Evolutionary conservation across 768 basidiomycete genomes (phyloP).

Genomic region (Leccinum obscurum): DNA sequence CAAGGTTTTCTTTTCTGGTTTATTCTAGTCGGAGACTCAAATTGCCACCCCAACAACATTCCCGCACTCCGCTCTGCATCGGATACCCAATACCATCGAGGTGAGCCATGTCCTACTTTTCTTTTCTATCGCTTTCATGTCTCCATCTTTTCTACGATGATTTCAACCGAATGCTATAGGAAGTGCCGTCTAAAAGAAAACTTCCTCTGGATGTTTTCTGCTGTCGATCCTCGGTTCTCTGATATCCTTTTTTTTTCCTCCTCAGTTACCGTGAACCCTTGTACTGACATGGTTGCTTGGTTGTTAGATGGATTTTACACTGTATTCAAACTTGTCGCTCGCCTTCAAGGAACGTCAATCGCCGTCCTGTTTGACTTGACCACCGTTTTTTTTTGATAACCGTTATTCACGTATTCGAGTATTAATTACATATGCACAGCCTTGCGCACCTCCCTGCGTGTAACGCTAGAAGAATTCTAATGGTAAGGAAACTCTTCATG

Average conservation of each 20-base stretch:
- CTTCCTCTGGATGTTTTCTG: constrained; percentile 23
- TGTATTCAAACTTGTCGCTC: too few relatives aligned
- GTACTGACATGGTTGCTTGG: constrained; percentile 6
- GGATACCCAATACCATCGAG: background rate
- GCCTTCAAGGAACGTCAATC: background rate
- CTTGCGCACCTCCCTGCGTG: background rate
- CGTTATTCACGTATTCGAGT: constrained; percentile 19
- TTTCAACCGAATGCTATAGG: constrained; percentile 37
- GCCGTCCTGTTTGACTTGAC: background rate
- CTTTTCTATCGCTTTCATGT: background rate
- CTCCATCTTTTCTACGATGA: constrained; percentile 22
- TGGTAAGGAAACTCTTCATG: background rate
- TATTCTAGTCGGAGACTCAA: constrained; percentile 33
- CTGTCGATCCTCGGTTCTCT: constrained; percentile 38
- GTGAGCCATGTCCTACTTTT: constrained; percentile 17
- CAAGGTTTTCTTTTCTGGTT: constrained; percentile 27
- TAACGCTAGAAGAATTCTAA: background rate
- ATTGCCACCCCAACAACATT: constrained; percentile 9
- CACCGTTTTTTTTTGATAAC: constrained; percentile 8
- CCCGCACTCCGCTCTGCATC: constrained; percentile 1
- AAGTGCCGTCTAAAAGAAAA: constrained; percentile 38
- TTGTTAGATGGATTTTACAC: constrained; percentile 1
- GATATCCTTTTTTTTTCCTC: constrained; percentile 13
- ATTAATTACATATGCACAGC: constrained; percentile 17
- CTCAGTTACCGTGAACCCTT: background rate